Evolutionary conservation across 2,329 filamentous ascomycete genomes (phyloP).

Genomic region (Cladosporium sp.): DNA sequence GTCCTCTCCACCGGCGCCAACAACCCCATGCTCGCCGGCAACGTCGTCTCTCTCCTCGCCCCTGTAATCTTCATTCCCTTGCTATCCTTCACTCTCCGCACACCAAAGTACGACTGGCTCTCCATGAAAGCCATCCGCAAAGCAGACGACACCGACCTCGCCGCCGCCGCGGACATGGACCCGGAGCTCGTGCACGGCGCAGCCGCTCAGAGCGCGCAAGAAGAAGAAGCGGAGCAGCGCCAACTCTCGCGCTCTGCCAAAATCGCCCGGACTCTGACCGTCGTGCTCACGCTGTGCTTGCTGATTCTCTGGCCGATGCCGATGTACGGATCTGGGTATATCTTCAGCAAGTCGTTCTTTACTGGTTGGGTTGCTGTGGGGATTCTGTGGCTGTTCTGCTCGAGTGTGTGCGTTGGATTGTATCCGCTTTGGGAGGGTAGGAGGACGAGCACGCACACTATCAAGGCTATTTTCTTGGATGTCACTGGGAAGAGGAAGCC

Average conservation of each 20-base stretch:
- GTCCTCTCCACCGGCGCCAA: conserved; percentile 81
- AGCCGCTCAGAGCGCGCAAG: conserved; percentile 35
- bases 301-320: conserved; percentile 53
- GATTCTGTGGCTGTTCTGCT: conserved; percentile 57
- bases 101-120: conserved; percentile 80
- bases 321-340: conserved; percentile 48
- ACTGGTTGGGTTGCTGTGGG: conserved; percentile 48
- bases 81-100: conserved; percentile 69
- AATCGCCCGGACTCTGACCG: conserved; percentile 57
- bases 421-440: conserved; percentile 82
- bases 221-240: conserved; percentile 45
- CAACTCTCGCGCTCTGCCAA: conserved; percentile 44
- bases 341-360: conserved; percentile 52
- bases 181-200: conserved; percentile 64
- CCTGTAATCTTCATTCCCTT: conserved; percentile 73
- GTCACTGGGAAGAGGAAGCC: conserved; percentile 45
- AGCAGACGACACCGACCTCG: conserved; percentile 75
- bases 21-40: conserved; percentile 83
- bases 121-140: conserved; percentile 78
- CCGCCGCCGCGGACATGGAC: conserved; percentile 63
- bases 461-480: conserved; percentile 63
- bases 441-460: conserved; percentile 62
- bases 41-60: conserved; percentile 77
- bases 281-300: conserved; percentile 59
- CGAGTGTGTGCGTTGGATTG: conserved; percentile 70